phyloP scores from a whole-genome alignment of 257 asterid species.

The Mitragyna speciosa region DNA sequence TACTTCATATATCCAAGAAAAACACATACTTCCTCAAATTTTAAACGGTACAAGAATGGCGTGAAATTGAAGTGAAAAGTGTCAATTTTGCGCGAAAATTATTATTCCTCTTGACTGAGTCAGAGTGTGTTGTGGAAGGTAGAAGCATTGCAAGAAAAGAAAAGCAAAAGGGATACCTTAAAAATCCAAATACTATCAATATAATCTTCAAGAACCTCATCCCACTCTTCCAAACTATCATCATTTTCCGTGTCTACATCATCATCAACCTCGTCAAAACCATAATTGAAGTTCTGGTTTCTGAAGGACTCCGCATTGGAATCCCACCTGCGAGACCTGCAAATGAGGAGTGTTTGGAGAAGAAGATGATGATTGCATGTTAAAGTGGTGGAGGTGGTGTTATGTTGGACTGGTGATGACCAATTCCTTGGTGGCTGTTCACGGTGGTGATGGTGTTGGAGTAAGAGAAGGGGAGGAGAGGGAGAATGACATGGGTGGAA shows the following conservation, averaged over 20 bases:
- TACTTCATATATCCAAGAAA: neutral
- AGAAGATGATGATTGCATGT: slow-evolving; percentile 3
- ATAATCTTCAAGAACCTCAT: slow-evolving; percentile 53
- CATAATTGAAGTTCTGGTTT: slow-evolving; percentile 26
- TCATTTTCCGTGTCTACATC: slow-evolving; percentile 30
- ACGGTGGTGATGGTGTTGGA: neutral
- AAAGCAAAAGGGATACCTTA: slow-evolving; percentile 43
- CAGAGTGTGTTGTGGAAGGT: neutral
- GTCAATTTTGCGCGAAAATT: neutral
- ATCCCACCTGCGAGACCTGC: slow-evolving; percentile 57
- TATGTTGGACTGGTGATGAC: slow-evolving; percentile 9
- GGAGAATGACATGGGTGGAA: slow-evolving; percentile 14
- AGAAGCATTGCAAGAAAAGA: neutral
- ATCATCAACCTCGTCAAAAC: slow-evolving; percentile 26
- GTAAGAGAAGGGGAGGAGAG: slow-evolving; percentile 12
- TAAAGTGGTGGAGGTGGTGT: neutral
- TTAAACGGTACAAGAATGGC: neutral
- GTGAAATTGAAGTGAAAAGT: neutral
- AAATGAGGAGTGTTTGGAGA: slow-evolving; percentile 2
- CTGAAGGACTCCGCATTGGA: slow-evolving; percentile 58
- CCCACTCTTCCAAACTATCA: slow-evolving; percentile 44
- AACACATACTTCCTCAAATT: neutral
- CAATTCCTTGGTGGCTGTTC: neutral
- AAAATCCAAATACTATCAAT: slow-evolving; percentile 81
- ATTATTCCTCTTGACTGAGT: neutral